A percentile compares a stretch with the other conserved stretches of the same genome.
Evolutionary conservation across 305 asterid genomes (phyloP).

Genomic region (Fraxinus ornus): DNA sequence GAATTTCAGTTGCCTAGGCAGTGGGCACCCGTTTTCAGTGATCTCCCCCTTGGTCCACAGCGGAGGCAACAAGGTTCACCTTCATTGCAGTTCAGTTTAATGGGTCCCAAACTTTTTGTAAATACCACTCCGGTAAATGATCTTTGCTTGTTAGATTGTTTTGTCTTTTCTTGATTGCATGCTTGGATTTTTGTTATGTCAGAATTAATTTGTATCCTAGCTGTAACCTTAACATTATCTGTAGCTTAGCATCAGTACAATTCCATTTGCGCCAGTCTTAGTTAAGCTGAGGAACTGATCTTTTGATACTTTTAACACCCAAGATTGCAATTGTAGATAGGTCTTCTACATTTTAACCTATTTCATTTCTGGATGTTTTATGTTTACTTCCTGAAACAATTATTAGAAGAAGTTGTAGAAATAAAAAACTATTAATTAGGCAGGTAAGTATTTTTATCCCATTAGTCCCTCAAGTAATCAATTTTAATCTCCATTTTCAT

Average conservation of each 20-base stretch:
- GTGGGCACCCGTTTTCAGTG: conserved; percentile 97
- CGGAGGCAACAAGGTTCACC: conserved; percentile 69
- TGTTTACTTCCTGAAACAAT: background rate
- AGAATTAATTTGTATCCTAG: conserved; percentile 3
- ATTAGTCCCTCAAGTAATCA: background rate
- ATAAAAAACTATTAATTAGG: background rate
- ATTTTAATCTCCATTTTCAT: background rate
- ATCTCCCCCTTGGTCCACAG: conserved; percentile 97
- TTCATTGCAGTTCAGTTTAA: conserved; percentile 86
- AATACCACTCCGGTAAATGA: conserved; percentile 65
- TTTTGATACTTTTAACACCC: background rate
- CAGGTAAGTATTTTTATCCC: background rate
- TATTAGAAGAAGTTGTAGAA: background rate
- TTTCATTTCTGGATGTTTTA: background rate
- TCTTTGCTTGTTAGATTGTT: conserved; percentile 20
- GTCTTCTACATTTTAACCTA: background rate
- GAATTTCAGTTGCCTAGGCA: conserved; percentile 98
- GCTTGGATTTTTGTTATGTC: conserved; percentile 1
- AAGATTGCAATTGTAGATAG: background rate
- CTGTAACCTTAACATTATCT: background rate
- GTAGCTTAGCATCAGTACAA: conserved; percentile 13
- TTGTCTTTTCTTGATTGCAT: conserved; percentile 6
- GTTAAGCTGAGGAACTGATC: conserved; percentile 11
- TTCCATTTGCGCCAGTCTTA: background rate
- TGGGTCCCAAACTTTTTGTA: conserved; percentile 87